Evolutionary conservation across 2,329 filamentous ascomycete genomes (phyloP), one percentile per base, ranked within the genome.

Genomic region (Colletotrichum sp.): DNA sequence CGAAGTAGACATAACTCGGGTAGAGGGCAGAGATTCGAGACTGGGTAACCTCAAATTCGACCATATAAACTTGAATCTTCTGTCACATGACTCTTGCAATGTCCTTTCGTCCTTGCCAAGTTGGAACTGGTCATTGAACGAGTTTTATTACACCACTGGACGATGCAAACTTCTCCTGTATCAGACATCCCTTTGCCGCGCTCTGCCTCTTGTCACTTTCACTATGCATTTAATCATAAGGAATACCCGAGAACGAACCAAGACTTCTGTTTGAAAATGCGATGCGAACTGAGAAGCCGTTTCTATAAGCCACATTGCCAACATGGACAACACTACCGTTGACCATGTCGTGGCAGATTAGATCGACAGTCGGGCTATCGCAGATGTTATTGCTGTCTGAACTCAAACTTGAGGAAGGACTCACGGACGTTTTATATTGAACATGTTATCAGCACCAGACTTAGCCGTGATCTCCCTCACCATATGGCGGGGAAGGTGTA

Each of bases 121-220:
- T 43, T 43, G 15, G 16, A 43, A 48, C 0, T 48, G 18, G 38
- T 0, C 38, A n/a, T 6, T 48, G 18, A 48, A 48, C n/a, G 7
- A 48, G 10, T 48, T n/a, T 0, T 12, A 12, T 48, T n/a, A 1
- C 1, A 21, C 0, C n/a, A 48, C 18, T 16, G 0, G n/a, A 48
- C 10, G 43, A 21, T 43, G 6, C 43, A 48, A 21, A 1, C 43
- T 21, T 48, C 1, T 0, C 43, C 10, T 21, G 43, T 48, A 48
- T 48, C 43, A 48, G 18, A 48, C 9, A 3, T n/a, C 38, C 38
- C 8, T 5, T 43, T 10, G 3, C 38, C 18, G 1, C 8, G 8
- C 18, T 6, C 5, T 6, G 18, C 5, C 18, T n/a, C 38, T 43
- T n/a, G 3, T n/a, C 16, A n/a, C 18, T 43, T 18, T 43, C 16